phyloP scores from a whole-genome alignment of 495 filamentous ascomycete species.

The Penicillium lividum region DNA sequence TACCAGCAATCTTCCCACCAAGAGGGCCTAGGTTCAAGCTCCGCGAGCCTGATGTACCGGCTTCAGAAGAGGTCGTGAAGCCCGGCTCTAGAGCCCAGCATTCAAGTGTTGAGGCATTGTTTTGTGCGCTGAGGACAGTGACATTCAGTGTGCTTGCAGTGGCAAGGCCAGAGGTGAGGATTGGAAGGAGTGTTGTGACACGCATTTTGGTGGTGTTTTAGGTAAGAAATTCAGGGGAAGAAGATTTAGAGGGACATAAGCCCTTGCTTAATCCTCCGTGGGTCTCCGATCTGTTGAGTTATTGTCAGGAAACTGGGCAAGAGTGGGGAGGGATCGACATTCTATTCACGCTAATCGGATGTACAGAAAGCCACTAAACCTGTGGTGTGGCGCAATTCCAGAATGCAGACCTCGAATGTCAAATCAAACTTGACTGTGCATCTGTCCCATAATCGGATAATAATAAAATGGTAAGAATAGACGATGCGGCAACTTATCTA shows the following conservation, averaged over 20 bases:
- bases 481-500: slow-evolving; percentile 20
- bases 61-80: slow-evolving; percentile 36
- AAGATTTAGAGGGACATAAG: neutral
- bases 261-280: neutral
- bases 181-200: slow-evolving; percentile 20
- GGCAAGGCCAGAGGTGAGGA: slow-evolving; percentile 21
- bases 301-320: slow-evolving; percentile 5
- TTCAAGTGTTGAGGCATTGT: slow-evolving; percentile 50
- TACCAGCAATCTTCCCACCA: slow-evolving; percentile 19
- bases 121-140: slow-evolving; percentile 39
- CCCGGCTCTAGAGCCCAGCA: slow-evolving; percentile 54
- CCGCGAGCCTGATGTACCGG: slow-evolving; percentile 46
- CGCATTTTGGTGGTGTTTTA: slow-evolving; percentile 19
- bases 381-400: neutral
- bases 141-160: slow-evolving; percentile 38
- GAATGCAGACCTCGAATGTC: neutral
- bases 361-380: slow-evolving; percentile 1
- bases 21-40: slow-evolving; percentile 35
- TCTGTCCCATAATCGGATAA: slow-evolving; percentile 3
- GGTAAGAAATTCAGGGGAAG: neutral
- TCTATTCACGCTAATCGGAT: slow-evolving; percentile 10
- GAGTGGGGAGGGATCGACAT: slow-evolving; percentile 20
- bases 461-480: slow-evolving; percentile 10
- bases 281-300: slow-evolving; percentile 1
- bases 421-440: neutral